phyloP scores from a whole-genome alignment of 2,329 filamentous ascomycete genomes.

The Thermothelomyces thermophilus region DNA sequence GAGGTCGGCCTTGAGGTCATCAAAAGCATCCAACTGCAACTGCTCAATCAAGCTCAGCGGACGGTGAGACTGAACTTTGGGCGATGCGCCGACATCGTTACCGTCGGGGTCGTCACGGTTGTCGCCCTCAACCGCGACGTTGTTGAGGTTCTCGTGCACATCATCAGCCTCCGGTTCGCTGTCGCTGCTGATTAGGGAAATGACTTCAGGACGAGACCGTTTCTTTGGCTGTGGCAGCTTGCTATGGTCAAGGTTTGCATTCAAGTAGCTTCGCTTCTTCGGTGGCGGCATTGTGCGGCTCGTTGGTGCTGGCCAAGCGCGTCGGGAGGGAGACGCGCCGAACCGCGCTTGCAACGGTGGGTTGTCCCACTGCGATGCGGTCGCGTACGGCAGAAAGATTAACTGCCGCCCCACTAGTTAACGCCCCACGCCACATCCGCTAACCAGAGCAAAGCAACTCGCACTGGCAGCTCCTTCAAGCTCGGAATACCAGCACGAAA shows the following conservation, averaged over 20 bases:
- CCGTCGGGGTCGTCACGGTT: background rate
- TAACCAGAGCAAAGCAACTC: too few relatives aligned
- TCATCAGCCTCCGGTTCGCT: background rate
- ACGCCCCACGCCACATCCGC: too few relatives aligned
- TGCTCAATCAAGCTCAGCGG: constrained; percentile 1
- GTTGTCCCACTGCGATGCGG: too few relatives aligned
- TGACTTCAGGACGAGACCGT: background rate
- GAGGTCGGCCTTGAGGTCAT: constrained; percentile 7
- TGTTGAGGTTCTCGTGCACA: background rate
- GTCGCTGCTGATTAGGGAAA: constrained; percentile 3
- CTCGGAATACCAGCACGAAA: too few relatives aligned
- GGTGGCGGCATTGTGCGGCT: background rate
- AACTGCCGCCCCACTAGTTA: too few relatives aligned
- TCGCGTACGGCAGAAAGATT: too few relatives aligned
- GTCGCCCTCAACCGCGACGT: background rate
- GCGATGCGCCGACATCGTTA: background rate
- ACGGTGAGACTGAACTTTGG: background rate
- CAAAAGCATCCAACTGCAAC: constrained; percentile 8
- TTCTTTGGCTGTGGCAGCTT: background rate
- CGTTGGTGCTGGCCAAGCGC: too few relatives aligned
- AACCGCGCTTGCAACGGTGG: too few relatives aligned
- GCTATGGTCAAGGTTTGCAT: background rate
- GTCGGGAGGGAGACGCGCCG: too few relatives aligned
- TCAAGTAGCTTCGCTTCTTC: background rate
- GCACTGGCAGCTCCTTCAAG: too few relatives aligned